Base-by-base conservation (phyloP, 768 basidiomycete genomes). In the Podaxis carcinomalis region DNA sequence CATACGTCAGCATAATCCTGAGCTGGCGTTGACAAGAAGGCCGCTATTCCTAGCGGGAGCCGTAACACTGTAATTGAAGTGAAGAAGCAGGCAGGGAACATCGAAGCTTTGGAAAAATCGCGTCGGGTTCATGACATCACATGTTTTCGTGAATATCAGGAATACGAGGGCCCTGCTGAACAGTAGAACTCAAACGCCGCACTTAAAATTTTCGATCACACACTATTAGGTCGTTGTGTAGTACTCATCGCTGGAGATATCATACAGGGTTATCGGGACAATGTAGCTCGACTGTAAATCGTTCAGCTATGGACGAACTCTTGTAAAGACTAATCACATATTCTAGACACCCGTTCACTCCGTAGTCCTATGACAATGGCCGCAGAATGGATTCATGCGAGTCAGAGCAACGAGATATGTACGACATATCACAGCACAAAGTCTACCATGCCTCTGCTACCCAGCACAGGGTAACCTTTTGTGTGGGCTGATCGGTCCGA, bases 91-190 rank as follows among this genome's bases (percentile, higher is more conserved):
- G 25, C 40, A 56, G 40, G 54, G 54, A 14, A 44, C 23, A 6
- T 44, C n/a, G 40, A 42, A 9, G 39, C 25, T 56, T n/a, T 19
- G 56, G 52, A 23, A 19, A 57, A 35, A 19, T 44, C 44, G 9
- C 27, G n/a, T 39, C 47, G 19, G 14, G 23, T 27, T 14, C 54
- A 56, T 57, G 57, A 57, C 57, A 57, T 57, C 57, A 57, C 57
- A 49, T 21, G 37, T 25, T 36, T 35, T 49, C 36, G 19, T 44
- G 42, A 44, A 19, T 19, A 49, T 46, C 56, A 27, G 28, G 56
- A 42, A 36, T n/a, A 42, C 25, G 21, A 37, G 57, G 36, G 9
- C 28, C 35, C 27, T 47, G 44, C 27, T 23, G 49, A 19, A 49
- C 56, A 37, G 23, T 11, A 13, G 13, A 21, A 10, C 19, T 23